Conservation (phyloP, 768 basidiomycete genomes). For the Agrocybe pediades region DNA sequence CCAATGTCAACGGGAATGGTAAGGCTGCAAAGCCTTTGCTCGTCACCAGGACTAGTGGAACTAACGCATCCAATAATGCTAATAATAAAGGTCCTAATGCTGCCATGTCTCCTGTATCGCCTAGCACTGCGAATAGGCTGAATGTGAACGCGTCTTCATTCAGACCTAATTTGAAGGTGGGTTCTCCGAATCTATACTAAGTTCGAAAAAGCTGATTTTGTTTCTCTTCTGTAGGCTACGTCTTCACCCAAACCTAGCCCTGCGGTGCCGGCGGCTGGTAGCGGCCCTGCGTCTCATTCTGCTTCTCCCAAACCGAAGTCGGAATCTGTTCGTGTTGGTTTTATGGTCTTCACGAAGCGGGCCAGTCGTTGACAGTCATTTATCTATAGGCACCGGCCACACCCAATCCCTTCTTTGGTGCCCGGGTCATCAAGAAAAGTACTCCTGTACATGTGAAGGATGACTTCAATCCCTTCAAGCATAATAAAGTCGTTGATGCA, state of each 20-base stretch:
- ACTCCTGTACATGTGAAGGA: conserved; percentile 85
- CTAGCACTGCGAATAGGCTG: conserved; percentile 60
- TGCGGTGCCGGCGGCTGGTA: conserved; percentile 2
- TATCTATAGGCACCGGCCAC: conserved; percentile 42
- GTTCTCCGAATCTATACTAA: not conserved
- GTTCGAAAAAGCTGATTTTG: not conserved
- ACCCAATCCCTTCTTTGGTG: conserved; percentile 91
- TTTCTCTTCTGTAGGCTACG: conserved; percentile 37
- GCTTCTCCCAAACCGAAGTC: conserved; percentile 67
- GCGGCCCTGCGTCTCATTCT: conserved; percentile 29
- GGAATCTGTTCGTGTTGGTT: conserved; percentile 44
- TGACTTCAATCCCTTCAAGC: conserved; percentile 97
- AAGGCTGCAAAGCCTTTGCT: conserved; percentile 7
- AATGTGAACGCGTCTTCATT: conserved; percentile 93
- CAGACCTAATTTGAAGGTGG: conserved; percentile 78
- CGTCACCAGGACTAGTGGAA: conserved; percentile 17
- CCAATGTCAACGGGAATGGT: not conserved
- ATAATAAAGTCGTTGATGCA: conserved; percentile 78
- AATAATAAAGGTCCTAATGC: conserved; percentile 11
- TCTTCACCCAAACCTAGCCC: conserved; percentile 44
- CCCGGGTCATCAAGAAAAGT: conserved; percentile 74
- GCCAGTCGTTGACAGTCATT: too few relatives aligned
- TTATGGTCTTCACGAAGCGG: too few relatives aligned
- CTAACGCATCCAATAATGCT: conserved; percentile 19
- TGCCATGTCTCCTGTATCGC: conserved; percentile 41